A percentile compares a stretch with the other conserved stretches of the same genome.
Evolutionary conservation across 306 rosid genomes (phyloP).

Genomic region (Inga laurina): DNA sequence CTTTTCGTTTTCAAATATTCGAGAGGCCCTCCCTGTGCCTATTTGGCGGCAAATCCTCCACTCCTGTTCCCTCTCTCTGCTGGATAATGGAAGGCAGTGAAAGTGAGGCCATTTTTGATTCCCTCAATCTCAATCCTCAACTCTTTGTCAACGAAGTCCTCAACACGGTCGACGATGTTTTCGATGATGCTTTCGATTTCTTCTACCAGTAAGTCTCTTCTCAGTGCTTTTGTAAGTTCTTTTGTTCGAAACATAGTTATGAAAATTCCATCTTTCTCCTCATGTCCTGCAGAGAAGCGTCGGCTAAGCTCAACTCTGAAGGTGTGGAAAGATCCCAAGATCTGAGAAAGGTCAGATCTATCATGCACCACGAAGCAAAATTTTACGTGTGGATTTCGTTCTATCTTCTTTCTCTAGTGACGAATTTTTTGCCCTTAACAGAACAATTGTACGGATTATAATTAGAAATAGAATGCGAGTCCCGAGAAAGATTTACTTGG

Average conservation of each 20-base stretch:
- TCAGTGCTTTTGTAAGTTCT: not conserved
- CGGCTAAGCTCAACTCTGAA: conserved; percentile 43
- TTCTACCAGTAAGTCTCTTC: conserved; percentile 49
- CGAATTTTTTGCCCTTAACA: not conserved
- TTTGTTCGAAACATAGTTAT: not conserved
- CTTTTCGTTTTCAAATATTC: not conserved
- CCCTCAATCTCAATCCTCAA: conserved; percentile 70
- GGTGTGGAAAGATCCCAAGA: conserved; percentile 58
- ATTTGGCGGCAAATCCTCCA: conserved; percentile 44
- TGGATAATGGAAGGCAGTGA: conserved; percentile 61
- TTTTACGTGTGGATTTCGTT: not conserved
- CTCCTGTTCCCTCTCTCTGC: not conserved
- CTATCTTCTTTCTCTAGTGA: not conserved
- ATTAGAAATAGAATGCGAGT: not conserved
- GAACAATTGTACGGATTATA: not conserved
- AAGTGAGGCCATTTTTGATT: conserved; percentile 63
- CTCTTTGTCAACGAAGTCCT: conserved; percentile 75
- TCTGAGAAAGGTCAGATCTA: conserved; percentile 50
- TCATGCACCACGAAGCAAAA: not conserved
- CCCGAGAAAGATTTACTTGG: not conserved
- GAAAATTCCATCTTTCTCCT: not conserved
- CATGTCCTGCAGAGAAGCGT: conserved; percentile 61
- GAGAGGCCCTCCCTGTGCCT: not conserved
- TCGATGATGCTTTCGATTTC: conserved; percentile 63
- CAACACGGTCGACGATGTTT: conserved; percentile 62